A percentile compares a stretch with the other conserved stretches of the same genome.
Conservation (phyloP, 2,329 filamentous ascomycete genomes). For the Aspergillus chevalieri region DNA sequence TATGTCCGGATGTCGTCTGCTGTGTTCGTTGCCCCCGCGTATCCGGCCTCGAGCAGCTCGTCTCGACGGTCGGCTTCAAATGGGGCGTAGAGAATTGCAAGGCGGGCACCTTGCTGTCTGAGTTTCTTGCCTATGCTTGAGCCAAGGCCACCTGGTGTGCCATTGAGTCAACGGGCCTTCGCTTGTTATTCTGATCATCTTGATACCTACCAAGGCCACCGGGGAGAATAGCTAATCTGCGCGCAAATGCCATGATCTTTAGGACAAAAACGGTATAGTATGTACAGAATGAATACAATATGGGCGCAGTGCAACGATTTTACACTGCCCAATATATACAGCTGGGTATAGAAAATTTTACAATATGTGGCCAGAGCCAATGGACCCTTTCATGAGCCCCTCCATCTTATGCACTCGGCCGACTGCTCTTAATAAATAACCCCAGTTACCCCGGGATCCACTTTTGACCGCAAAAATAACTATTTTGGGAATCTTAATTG, state of each 20-base stretch:
- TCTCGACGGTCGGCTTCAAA: conserved; percentile 38
- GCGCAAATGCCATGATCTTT: conserved; percentile 30
- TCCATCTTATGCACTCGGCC: too few relatives aligned
- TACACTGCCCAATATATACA: too few relatives aligned
- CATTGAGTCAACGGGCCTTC: conserved; percentile 16
- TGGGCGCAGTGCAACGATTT: too few relatives aligned
- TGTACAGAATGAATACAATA: too few relatives aligned
- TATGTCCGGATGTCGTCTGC: conserved; percentile 26
- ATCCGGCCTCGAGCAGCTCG: conserved; percentile 31
- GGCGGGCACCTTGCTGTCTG: conserved; percentile 34
- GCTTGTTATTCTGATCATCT: background rate
- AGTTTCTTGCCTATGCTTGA: conserved; percentile 39
- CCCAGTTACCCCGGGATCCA: too few relatives aligned
- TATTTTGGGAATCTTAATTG: too few relatives aligned
- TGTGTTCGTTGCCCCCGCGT: conserved; percentile 15
- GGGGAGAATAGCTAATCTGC: conserved; percentile 38
- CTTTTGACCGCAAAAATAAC: too few relatives aligned
- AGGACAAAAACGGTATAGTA: too few relatives aligned
- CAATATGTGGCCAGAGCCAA: too few relatives aligned
- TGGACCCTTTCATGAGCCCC: too few relatives aligned
- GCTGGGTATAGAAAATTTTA: too few relatives aligned
- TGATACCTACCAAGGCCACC: conserved; percentile 36
- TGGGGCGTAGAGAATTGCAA: conserved; percentile 44
- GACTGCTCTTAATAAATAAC: too few relatives aligned
- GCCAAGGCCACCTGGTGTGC: conserved; percentile 33